Conservation (phyloP, 179 eudicot species). For the Beta lomatogona region DNA sequence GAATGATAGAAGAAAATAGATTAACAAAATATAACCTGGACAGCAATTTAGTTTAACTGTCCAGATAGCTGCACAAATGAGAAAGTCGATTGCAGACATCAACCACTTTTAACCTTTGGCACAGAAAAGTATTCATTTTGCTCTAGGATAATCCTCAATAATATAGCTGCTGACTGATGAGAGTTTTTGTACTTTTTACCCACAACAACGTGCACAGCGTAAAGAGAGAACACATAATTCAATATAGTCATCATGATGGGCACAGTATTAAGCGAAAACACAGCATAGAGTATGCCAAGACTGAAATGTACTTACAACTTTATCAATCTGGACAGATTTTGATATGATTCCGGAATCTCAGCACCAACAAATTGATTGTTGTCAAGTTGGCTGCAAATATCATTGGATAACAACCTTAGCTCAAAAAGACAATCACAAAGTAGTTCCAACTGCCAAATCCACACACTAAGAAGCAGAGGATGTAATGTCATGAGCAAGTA, state of each 20-base stretch:
- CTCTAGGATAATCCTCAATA: constrained; percentile 4
- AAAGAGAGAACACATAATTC: not conserved
- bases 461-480: not conserved
- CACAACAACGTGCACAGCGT: constrained; percentile 3
- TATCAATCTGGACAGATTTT: constrained; percentile 50
- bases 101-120: not conserved
- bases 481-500: not conserved
- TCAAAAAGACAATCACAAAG: constrained; percentile 17
- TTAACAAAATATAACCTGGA: not conserved
- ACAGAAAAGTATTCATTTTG: not conserved
- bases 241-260: not conserved
- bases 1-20: not conserved
- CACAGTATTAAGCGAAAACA: not conserved
- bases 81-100: not conserved
- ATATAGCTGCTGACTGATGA: not conserved
- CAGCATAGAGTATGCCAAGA: constrained; percentile 7
- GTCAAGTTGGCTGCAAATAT: constrained; percentile 62
- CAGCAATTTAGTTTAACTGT: constrained; percentile 2
- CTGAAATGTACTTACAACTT: constrained; percentile 49
- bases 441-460: not conserved
- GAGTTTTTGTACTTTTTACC: not conserved
- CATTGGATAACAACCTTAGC: not conserved
- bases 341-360: constrained; percentile 50
- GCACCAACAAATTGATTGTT: constrained; percentile 51
- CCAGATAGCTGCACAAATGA: not conserved